Evolutionary conservation across 768 basidiomycete species (phyloP), one percentile per base, ranked within the genome.

Genomic region (Pseudohyphozyma bogoriensis): DNA sequence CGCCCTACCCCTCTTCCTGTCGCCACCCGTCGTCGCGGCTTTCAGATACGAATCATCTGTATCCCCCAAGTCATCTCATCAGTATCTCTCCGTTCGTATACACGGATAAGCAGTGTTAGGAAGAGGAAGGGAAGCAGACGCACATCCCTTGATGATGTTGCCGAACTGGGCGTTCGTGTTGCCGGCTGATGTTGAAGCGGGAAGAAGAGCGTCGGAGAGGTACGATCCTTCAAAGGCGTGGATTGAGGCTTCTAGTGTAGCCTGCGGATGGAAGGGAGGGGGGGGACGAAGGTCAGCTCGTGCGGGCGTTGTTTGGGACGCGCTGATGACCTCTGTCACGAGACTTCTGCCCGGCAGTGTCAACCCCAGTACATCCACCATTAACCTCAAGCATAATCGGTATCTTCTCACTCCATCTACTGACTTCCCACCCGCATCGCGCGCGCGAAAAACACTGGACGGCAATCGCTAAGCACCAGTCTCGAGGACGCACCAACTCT

Each of bases 151-250:
- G 67, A 77, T 76, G 59, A 77, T 76, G 66, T 77, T 77, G 11
- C 76, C 76, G 44, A 66, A 66, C 39, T 66, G 65, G 42, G 58
- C 56, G n/a, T 54, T 35, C 11, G 42, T 57, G 54, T 51, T 59
- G 4, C 74, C 72, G 12, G 73, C 63, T 1, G 69, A 47, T 10
- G 73, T 63, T 0, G 69, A 59, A 22, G 64, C 50, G 42, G 64
- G 58, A 62, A 39, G 69, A 62, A 47, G 73, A 68, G 42, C 32
- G 62, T 76, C 75, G 44, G 73, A 72, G 20, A 77, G 69, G 57
- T 77, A 77, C 32, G 73, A 74, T 2, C 74, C 74, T 54, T 77
- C 76, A 55, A 74, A 76, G 5, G 70, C 71, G 58, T 73, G 73
- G 54, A 77, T 76, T 8, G 73, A 72, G 7, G 71, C 65, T 55